Evolutionary conservation across 495 filamentous ascomycete species (phyloP), one percentile per base, ranked within the genome.

Genomic region (Usnea hakonensis): DNA sequence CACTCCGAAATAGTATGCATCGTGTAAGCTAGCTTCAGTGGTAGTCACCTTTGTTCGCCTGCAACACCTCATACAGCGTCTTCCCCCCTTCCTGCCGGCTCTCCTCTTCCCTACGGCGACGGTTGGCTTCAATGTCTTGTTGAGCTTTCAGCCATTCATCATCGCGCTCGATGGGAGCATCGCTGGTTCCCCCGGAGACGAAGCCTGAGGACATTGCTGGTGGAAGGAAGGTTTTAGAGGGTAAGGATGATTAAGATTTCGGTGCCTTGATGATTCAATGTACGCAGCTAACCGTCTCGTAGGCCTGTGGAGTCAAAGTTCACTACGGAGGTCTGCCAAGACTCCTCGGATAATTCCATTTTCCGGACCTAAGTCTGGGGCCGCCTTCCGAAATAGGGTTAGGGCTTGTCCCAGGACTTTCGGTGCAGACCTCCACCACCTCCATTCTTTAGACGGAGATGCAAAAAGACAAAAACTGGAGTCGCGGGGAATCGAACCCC

Each of bases 41-140:
- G n/a, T 60, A 76, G 75, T 73, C 77, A 95, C 91, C 91, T 85
- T 97, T 97, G 72, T 97, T 97, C 60, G 87, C 89, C 76, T 97
- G 86, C 55, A 98, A 74, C 8, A 93, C 83, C 54, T 96, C 94
- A 71, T 79, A 98, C 41, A 98, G 79, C 55, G 85, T 88, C 76
- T 85, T 89, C 23, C 88, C 87, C 17, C 75, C 80, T 53, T 82
- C 75, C 63, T 85, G 82, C 54, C 76, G 73, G 38, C 78, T 79
- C 44, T 79, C 72, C 63, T 83, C 79, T 36, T 84, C 83, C 64
- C 87, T 85, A 43, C 79, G 78, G 61, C 79, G 77, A 52, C 81
- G 79, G 53, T 81, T 80, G 60, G 82, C 84, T 67, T 95, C 91
- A 16, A 97, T 77, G 59, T 94, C 87, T 48, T 81, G 75, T 71